Evolutionary conservation across 345 rosid species (phyloP).

Genomic region (Bruguiera parviflora): DNA sequence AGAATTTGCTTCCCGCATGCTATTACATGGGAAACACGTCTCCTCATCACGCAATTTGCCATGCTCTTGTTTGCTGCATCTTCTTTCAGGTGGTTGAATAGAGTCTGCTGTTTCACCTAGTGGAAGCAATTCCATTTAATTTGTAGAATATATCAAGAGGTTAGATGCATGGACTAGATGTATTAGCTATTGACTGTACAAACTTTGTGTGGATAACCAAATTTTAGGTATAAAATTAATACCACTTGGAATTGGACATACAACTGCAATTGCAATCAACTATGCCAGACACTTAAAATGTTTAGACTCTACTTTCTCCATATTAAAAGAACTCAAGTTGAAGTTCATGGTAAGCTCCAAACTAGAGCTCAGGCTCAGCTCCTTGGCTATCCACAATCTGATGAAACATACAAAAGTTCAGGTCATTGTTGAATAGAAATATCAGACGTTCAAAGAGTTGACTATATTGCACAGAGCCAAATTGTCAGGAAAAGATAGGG

Average conservation of each 20-base stretch:
- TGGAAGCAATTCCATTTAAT: background rate
- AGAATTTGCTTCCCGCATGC: slow-evolving; percentile 57
- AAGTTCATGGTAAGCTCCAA: too few species aligned
- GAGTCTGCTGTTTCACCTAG: slow-evolving; percentile 84
- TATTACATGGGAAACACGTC: slow-evolving; percentile 79
- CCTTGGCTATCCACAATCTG: too few species aligned
- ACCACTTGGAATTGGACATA: background rate
- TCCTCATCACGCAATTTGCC: slow-evolving; percentile 50
- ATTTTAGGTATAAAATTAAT: background rate
- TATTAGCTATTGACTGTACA: background rate
- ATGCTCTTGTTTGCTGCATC: slow-evolving; percentile 45
- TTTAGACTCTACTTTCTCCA: too few species aligned
- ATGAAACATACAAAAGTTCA: too few species aligned
- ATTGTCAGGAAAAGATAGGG: too few species aligned
- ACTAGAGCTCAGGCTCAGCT: too few species aligned
- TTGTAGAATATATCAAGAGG: background rate
- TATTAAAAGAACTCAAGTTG: too few species aligned
- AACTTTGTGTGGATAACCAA: background rate
- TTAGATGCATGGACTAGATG: too few species aligned
- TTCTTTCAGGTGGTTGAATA: slow-evolving; percentile 54
- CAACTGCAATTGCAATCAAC: background rate
- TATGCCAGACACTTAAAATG: background rate
- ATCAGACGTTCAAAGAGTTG: too few species aligned
- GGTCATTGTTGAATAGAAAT: too few species aligned
- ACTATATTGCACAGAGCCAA: too few species aligned